phyloP scores from a whole-genome alignment of 1,284 basidiomycete species.

The Cryptococcus sp. region DNA sequence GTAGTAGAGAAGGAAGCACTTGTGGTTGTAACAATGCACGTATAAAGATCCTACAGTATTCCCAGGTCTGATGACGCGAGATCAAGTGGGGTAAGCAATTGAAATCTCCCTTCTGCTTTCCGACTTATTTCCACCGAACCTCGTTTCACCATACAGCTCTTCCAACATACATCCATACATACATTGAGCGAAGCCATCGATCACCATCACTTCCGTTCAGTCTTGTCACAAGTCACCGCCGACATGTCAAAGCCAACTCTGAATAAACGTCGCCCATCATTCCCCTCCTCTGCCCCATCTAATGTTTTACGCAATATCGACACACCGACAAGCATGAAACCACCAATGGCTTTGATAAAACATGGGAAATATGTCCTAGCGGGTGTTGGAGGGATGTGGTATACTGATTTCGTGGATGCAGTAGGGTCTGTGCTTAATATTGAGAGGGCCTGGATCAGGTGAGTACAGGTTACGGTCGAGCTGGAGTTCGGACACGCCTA shows the following conservation, averaged over 20 bases:
- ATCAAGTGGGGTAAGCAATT: no score
- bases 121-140: no score
- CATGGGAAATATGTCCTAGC: constrained; percentile 45
- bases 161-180: no score
- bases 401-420: constrained; percentile 21
- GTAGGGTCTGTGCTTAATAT: constrained; percentile 16
- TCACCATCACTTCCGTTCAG: no score
- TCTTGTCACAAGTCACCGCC: no score
- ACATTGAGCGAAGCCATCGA: no score
- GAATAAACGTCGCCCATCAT: constrained; percentile 19
- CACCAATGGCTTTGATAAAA: constrained; percentile 20
- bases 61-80: no score
- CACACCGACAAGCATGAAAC: not conserved
- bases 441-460: constrained; percentile 25
- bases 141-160: no score
- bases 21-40: no score
- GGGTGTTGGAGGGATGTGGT: constrained; percentile 41
- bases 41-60: no score
- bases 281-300: constrained; percentile 17
- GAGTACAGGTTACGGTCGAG: constrained; percentile 4
- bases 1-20: no score
- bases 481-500: not conserved
- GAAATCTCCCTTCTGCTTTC: no score
- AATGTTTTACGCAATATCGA: constrained; percentile 14
- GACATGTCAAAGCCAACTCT: not conserved